Evolutionary conservation across 2,329 filamentous ascomycete species (phyloP), one percentile per base, ranked within the genome.

Genomic region (Cordyceps cateniannulata): DNA sequence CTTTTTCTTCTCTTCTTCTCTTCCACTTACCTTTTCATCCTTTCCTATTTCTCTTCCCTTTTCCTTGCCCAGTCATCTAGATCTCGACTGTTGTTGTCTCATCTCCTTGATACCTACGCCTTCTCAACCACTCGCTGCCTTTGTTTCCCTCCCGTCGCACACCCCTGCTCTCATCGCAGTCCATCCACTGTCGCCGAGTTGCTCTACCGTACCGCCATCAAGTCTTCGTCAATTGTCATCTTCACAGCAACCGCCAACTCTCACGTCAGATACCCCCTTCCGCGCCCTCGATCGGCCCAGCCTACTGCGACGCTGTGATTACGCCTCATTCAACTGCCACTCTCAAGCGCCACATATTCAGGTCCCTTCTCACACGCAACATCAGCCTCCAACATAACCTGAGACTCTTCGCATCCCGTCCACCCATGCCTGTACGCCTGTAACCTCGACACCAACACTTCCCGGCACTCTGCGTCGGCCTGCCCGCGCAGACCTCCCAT

Each of bases 401-500:
- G 29, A 58, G 45, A 58, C 54, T 35, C 32, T 35, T 35, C 32
- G 32, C 32, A 35, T 35, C 32, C 10, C 29, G 20, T 32, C 35
- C 38, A 29, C 42, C 56, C 32, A 59, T 59, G 56, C 35, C 47
- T 59, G 35, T 51, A 59, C 56, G 45, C 56, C 25, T 48, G 45
- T 57, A 59, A 38, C 35, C 18, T 50, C 45, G 10, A 16, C 35
- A 51, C 18, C 18, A 35, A 40, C 27, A 44, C 20, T 44, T 45
- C 56, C 47, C 45, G 47, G 32, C 56, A 51, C 56, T n/a, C 38
- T 22, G 45, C 44, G n/a, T 27, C 56, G 47, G 56, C 47, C 29
- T 48, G 54, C 54, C 25, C 56, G 35, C 22, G 45, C 45, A 50
- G 10, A 29, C n/a, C 35, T 59, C 38, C 24, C 40, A 54, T 49